Conservation (phyloP, 169 alveolate species). For the Fabrea salina region DNA sequence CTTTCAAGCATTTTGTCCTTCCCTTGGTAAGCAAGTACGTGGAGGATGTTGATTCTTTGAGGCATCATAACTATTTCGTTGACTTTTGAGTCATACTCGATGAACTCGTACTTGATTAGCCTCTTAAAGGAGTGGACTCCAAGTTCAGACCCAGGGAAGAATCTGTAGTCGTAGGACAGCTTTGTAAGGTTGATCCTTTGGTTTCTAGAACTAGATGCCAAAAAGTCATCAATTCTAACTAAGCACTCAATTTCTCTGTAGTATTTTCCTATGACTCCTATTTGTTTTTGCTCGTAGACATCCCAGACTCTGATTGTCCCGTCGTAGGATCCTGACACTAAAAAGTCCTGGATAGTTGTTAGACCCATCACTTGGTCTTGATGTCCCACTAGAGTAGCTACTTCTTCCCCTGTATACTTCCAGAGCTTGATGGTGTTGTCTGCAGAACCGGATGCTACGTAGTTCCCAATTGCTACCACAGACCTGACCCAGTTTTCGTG, state of each 20-base stretch:
- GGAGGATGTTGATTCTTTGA: slow-evolving; percentile 8
- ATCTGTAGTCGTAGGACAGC: too few species aligned
- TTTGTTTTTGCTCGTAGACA: too few species aligned
- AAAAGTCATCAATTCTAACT: too few species aligned
- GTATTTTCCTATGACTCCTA: too few species aligned
- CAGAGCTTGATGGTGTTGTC: background rate
- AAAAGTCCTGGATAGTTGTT: background rate
- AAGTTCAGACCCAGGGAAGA: too few species aligned
- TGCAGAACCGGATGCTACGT: background rate
- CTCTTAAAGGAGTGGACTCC: too few species aligned
- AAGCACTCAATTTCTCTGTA: too few species aligned
- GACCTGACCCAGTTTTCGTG: background rate
- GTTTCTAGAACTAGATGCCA: too few species aligned
- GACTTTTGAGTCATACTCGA: too few species aligned
- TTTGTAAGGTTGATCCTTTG: too few species aligned
- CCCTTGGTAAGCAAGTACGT: background rate
- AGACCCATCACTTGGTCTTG: background rate
- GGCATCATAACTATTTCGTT: too few species aligned
- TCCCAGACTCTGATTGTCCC: background rate
- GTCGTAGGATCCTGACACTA: background rate
- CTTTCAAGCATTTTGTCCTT: background rate
- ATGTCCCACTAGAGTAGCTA: background rate
- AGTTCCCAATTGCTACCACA: background rate
- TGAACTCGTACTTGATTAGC: too few species aligned
- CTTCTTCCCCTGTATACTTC: background rate